Conservation (phyloP, 2,329 filamentous ascomycete genomes). For the Exophiala bonariae region DNA sequence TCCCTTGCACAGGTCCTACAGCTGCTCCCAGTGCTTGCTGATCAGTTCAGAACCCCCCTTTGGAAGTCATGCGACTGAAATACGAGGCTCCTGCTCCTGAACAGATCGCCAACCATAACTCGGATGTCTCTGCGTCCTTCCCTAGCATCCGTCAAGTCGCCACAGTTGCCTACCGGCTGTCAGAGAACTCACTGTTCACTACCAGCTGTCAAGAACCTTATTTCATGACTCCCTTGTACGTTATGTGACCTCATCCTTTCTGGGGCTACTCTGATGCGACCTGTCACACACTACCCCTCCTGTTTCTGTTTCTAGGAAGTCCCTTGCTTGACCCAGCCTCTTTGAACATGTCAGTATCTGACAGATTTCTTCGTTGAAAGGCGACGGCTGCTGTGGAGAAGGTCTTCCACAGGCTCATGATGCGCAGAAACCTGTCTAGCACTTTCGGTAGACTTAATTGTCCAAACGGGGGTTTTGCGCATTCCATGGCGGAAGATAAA, state of each 20-base stretch:
- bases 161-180: too few relatives aligned
- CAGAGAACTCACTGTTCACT: not conserved
- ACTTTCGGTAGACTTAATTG: not conserved
- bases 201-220: conserved; percentile 8
- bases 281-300: conserved; percentile 13
- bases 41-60: too few relatives aligned
- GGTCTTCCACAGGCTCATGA: conserved; percentile 6
- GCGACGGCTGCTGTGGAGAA: conserved; percentile 6
- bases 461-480: not conserved
- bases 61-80: too few relatives aligned
- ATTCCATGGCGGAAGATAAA: conserved; percentile 10
- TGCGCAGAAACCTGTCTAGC: not conserved
- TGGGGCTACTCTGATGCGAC: not conserved
- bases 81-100: too few relatives aligned
- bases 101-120: too few relatives aligned
- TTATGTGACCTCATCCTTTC: conserved; percentile 11
- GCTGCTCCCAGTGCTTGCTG: too few relatives aligned
- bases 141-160: too few relatives aligned
- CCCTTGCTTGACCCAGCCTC: conserved; percentile 9
- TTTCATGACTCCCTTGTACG: not conserved
- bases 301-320: conserved; percentile 1
- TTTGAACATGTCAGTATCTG: conserved; percentile 7
- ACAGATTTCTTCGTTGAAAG: conserved; percentile 5
- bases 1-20: too few relatives aligned
- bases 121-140: too few relatives aligned